Percentiles rank a stretch among this genome's conserved stretches.
Evolutionary conservation across 2,329 filamentous ascomycete species (phyloP).

Genomic region (Pseudogymnoascus sp.): DNA sequence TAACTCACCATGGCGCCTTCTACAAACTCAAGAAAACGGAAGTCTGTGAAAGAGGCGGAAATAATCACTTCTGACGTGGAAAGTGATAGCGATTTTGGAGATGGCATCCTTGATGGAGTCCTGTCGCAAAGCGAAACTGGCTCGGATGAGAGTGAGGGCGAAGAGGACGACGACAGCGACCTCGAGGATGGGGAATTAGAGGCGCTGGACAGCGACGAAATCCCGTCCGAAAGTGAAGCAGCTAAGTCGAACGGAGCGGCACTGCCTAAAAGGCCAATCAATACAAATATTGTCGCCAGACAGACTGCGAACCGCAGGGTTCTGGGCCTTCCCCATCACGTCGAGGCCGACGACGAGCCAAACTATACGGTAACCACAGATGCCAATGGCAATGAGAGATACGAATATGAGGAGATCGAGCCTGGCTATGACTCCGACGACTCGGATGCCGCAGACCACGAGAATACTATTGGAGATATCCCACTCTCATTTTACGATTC

Average conservation of each 20-base stretch:
- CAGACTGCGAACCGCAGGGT: conserved; percentile 4
- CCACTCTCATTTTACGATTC: conserved; percentile 92
- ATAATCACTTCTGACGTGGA: conserved; percentile 39
- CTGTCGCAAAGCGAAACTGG: conserved; percentile 50
- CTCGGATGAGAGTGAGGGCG: conserved; percentile 42
- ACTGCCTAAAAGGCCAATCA: conserved; percentile 13
- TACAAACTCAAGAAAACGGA: conserved; percentile 44
- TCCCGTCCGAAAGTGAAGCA: conserved; percentile 34
- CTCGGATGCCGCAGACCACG: conserved; percentile 66
- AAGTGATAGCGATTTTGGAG: conserved; percentile 53
- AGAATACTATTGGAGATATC: conserved; percentile 93
- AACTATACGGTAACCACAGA: conserved; percentile 59
- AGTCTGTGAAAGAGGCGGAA: conserved; percentile 48
- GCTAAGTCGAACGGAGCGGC: conserved; percentile 23
- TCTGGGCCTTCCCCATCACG: background rate
- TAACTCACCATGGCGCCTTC: conserved; percentile 22
- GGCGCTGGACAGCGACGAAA: conserved; percentile 40
- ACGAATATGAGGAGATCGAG: conserved; percentile 88
- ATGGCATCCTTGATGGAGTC: conserved; percentile 46
- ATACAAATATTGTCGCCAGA: conserved; percentile 25
- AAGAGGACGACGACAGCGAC: conserved; percentile 37
- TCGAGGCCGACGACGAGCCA: conserved; percentile 33
- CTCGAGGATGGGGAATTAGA: conserved; percentile 31
- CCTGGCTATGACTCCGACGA: conserved; percentile 95
- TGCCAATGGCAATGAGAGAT: conserved; percentile 83